phyloP scores from a whole-genome alignment of 1,139 yeast genomes.

The Yamadazyma blattariae region DNA sequence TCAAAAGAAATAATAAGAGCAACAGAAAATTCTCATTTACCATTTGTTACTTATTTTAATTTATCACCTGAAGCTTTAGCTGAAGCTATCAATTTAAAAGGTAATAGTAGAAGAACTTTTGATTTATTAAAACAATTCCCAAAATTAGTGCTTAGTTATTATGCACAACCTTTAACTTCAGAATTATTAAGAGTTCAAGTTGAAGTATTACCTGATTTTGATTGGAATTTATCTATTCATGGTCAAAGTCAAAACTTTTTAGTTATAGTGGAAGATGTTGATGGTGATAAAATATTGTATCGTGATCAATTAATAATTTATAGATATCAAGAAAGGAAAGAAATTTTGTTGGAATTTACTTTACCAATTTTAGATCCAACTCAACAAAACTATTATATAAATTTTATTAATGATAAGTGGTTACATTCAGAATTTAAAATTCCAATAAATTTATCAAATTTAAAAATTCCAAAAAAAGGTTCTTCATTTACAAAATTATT shows the following conservation, averaged over 20 bases:
- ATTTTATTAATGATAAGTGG: conserved; percentile 82
- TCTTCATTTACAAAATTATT: conserved; percentile 59
- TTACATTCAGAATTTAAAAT: conserved; percentile 65
- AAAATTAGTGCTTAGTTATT: conserved; percentile 51
- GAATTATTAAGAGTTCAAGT: conserved; percentile 63
- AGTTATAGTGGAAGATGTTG: conserved; percentile 76
- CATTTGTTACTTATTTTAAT: conserved; percentile 77
- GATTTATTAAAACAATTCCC: conserved; percentile 75
- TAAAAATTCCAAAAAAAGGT: conserved; percentile 66
- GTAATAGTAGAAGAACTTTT: conserved; percentile 59
- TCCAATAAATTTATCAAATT: conserved; percentile 56
- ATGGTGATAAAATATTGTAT: conserved; percentile 72
- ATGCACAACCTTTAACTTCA: conserved; percentile 75
- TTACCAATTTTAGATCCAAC: conserved; percentile 56
- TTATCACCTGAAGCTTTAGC: conserved; percentile 75
- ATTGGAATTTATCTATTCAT: conserved; percentile 68
- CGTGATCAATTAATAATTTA: conserved; percentile 54
- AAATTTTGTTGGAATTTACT: conserved; percentile 62
- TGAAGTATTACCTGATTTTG: conserved; percentile 69
- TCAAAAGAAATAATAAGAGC: conserved; percentile 69
- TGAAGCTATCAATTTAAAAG: conserved; percentile 73
- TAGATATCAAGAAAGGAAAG: conserved; percentile 46
- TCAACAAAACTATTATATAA: conserved; percentile 77
- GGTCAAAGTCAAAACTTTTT: conserved; percentile 65
- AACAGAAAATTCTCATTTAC: conserved; percentile 78